Evolutionary conservation across 805 yeast genomes (phyloP), one percentile per base, ranked within the genome.

Genomic region (Nakazawaea populi): DNA sequence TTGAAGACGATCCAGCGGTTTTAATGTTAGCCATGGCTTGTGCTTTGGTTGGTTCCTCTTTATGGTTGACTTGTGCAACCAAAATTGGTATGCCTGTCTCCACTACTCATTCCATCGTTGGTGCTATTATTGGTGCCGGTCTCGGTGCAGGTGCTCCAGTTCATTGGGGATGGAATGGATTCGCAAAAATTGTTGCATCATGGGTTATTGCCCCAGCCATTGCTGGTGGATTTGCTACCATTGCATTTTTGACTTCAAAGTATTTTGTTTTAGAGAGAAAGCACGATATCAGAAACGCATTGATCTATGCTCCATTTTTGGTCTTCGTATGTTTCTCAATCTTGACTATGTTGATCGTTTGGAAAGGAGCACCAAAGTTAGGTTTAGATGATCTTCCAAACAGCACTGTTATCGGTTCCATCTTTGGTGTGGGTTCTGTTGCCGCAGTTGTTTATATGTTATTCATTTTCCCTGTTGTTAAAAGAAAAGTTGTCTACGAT

Each of bases 121-220:
- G 91, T 60, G 90, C 81, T 41, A 75, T 83, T 40, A 82, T 85
- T 53, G 92, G 92, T 56, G 76, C 86, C 7, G 85, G 88, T 54
- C 76, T 86, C 58, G 92, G 90, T 41, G 81, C 89, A 38, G 89
- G 89, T 52, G 80, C 79, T 42, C 61, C 67, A 6, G 76, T 85
- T 48, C 69, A 63, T 49, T 86, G 92, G 92, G 90, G 89, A 30
- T 86, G 91, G 92, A 47, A 57, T 12, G 89, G 91, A 31, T 83
- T 86, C 52, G 60, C 87, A 1, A 84, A 82, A 65, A 85, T 85
- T 55, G 79, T 82, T 54, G 91, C 92, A 3, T 82, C 90, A 10
- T 86, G 91, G 91, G 82, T 83, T 60, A 80, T 85, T 68, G 90
- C 92, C 5, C 92, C 92, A 12, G 63, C 73, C 24, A 70, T 85